Conservation (phyloP, 805 yeast species). For the Suhomyces faveliae region DNA sequence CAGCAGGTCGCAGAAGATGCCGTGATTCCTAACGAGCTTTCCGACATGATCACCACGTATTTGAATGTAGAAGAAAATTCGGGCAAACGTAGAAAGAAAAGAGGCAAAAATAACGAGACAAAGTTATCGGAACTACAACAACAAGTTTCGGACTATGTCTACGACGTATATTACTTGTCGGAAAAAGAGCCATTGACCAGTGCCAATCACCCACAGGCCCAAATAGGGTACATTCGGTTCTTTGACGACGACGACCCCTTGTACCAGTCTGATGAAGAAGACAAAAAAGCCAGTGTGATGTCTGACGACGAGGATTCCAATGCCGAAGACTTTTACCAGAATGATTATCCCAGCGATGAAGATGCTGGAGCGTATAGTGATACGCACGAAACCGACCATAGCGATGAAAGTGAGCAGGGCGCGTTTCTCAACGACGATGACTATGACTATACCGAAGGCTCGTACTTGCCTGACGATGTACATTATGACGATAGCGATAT, state of each 20-base stretch:
- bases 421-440: constrained; percentile 7
- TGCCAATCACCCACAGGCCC: constrained; percentile 49
- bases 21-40: constrained; percentile 55
- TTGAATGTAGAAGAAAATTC: constrained; percentile 36
- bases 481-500: constrained; percentile 17
- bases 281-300: constrained; percentile 19
- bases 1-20: constrained; percentile 32
- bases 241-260: constrained; percentile 53
- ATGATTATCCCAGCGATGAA: constrained; percentile 95
- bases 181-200: constrained; percentile 33
- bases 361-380: constrained; percentile 47
- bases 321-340: constrained; percentile 87
- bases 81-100: constrained; percentile 14
- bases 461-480: constrained; percentile 9
- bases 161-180: constrained; percentile 66
- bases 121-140: not conserved
- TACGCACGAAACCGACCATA: constrained; percentile 26
- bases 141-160: constrained; percentile 68
- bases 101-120: not conserved
- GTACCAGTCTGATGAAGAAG: constrained; percentile 38
- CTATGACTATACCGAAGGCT: constrained; percentile 7
- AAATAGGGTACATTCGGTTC: constrained; percentile 53
- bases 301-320: constrained; percentile 83
- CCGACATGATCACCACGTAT: constrained; percentile 72
- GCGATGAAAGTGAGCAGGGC: constrained; percentile 1